These are phyloP conservation scores for Neurospora hispaniola DNA, from an alignment of 495 filamentous ascomycete species.

Conservation along the genomic window DNA sequence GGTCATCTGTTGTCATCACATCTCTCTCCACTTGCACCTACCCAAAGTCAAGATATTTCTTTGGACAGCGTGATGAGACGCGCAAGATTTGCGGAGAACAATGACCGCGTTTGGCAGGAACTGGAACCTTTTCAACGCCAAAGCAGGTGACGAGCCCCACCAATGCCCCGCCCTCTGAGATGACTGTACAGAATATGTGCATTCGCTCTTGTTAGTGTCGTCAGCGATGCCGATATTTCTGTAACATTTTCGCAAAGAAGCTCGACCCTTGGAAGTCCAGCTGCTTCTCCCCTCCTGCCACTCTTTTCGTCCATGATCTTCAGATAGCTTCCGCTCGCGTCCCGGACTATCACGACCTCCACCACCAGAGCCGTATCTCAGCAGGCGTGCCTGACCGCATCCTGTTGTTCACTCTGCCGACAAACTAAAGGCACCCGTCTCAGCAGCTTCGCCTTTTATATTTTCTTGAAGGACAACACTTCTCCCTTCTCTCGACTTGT, in stretches of 20 bases:
- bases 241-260: not conserved
- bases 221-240: not conserved
- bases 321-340: not conserved
- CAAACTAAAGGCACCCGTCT: not conserved
- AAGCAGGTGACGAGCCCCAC: not conserved
- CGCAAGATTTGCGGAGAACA: not conserved
- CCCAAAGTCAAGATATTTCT: not conserved
- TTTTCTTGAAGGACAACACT: not conserved
- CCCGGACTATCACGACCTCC: not conserved
- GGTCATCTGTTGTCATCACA: not conserved
- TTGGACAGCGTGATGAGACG: not conserved
- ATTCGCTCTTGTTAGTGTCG: not conserved
- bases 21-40: not conserved
- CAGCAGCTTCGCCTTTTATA: not conserved
- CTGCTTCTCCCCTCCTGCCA: not conserved
- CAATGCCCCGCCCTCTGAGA: not conserved
- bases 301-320: not conserved
- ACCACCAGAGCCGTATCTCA: not conserved
- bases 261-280: not conserved
- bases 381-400: not conserved
- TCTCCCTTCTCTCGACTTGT: not conserved
- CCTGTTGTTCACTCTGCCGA: not conserved
- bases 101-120: not conserved
- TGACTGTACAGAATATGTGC: not conserved
- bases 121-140: not conserved